Percentiles rank a stretch among this genome's conserved stretches.
Conservation (phyloP, 306 rosid species). For the Sesbania bispinosa region DNA sequence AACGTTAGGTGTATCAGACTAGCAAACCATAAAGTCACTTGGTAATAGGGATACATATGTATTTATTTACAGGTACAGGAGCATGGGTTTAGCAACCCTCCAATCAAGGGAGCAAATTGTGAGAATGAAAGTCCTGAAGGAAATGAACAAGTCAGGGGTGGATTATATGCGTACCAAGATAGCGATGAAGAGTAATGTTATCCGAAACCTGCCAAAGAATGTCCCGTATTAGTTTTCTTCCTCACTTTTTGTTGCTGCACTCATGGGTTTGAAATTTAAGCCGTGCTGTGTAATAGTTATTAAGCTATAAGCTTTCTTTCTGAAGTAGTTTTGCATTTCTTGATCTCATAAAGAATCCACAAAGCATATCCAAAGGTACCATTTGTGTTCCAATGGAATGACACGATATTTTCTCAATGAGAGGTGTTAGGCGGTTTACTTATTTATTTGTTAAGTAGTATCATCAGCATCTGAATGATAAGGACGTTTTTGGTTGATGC, state of each 20-base stretch:
- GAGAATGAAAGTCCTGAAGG: conserved; percentile 88
- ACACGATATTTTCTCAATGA: neutral
- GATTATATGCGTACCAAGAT: conserved; percentile 81
- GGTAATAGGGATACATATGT: neutral
- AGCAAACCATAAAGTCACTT: conserved; percentile 8
- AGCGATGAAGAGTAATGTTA: conserved; percentile 87
- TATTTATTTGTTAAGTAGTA: neutral
- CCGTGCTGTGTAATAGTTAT: neutral
- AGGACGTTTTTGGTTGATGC: neutral
- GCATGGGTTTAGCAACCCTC: conserved; percentile 92
- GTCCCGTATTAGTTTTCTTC: conserved; percentile 46
- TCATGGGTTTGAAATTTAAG: neutral
- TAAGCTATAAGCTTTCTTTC: neutral
- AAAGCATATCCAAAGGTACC: neutral
- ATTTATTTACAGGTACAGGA: conserved; percentile 62
- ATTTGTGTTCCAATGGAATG: conserved; percentile 11
- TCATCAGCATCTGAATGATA: neutral
- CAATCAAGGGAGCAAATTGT: conserved; percentile 72
- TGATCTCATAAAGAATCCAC: neutral
- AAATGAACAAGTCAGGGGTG: conserved; percentile 76
- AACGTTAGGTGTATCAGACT: neutral
- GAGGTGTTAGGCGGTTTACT: neutral
- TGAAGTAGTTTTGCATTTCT: conserved; percentile 16
- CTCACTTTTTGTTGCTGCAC: neutral
- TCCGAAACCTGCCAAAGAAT: conserved; percentile 89